These are phyloP conservation scores for Xylariaceae sp. DNA, from an alignment of 2,329 filamentous ascomycete genomes.

Conservation along the genomic window DNA sequence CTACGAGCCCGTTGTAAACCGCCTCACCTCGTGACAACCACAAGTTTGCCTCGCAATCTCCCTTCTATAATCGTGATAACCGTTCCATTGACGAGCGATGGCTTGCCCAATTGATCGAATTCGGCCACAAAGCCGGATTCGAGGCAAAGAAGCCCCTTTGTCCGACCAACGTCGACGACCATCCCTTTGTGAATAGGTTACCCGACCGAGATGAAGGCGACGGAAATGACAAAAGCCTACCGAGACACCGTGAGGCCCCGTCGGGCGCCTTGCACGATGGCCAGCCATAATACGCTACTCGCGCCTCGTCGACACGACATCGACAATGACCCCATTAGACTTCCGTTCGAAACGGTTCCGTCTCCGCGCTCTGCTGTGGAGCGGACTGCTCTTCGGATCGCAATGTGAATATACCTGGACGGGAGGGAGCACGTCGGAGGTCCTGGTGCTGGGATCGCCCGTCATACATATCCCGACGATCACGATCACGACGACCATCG, in stretches of 20 bases:
- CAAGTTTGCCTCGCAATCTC: neutral
- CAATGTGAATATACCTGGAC: slow-evolving; percentile 16
- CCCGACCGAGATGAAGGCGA: slow-evolving; percentile 19
- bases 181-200: slow-evolving; percentile 36
- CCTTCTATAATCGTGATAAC: slow-evolving; percentile 7
- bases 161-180: slow-evolving; percentile 19
- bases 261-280: slow-evolving; percentile 18
- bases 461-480: slow-evolving; percentile 22
- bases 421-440: slow-evolving; percentile 15
- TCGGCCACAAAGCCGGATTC: slow-evolving; percentile 30
- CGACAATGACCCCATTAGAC: slow-evolving; percentile 19
- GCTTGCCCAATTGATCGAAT: slow-evolving; percentile 25
- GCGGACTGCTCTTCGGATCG: slow-evolving; percentile 22
- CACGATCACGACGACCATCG: slow-evolving; percentile 34
- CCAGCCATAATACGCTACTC: slow-evolving; percentile 15
- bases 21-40: slow-evolving; percentile 4
- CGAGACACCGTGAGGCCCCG: slow-evolving; percentile 2
- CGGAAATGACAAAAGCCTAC: slow-evolving; percentile 22
- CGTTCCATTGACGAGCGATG: slow-evolving; percentile 19
- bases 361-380: slow-evolving; percentile 25
- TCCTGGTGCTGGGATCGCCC: slow-evolving; percentile 25
- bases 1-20: neutral
- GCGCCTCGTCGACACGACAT: slow-evolving; percentile 18
- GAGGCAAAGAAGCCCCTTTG: slow-evolving; percentile 29
- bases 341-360: slow-evolving; percentile 24